Evolutionary conservation across 208 protist species (phyloP).

Genomic region (Acanthamoeba castellanii): DNA sequence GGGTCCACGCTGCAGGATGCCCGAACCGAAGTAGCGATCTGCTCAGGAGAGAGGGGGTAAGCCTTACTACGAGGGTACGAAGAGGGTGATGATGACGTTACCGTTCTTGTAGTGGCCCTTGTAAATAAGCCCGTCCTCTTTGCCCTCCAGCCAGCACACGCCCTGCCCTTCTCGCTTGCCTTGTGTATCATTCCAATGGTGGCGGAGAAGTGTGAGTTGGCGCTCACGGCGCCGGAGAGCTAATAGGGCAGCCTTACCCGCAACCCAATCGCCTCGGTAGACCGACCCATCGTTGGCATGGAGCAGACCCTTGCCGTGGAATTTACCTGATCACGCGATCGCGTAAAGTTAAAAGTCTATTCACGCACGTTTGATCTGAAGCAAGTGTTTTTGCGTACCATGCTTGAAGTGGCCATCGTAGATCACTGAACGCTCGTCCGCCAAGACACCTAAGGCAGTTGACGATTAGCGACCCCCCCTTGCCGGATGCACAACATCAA

Average conservation of each 20-base stretch:
- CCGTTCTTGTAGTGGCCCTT: background rate
- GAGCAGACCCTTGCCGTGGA: background rate
- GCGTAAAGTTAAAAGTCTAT: too few relatives aligned
- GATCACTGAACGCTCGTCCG: too few relatives aligned
- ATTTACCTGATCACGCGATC: background rate
- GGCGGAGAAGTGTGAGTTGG: background rate
- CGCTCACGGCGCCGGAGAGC: too few relatives aligned
- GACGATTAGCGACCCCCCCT: too few relatives aligned
- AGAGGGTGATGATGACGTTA: background rate
- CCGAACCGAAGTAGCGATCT: conserved; percentile 1
- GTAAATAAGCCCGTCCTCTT: background rate
- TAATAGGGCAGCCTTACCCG: background rate
- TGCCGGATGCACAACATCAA: background rate
- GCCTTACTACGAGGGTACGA: background rate
- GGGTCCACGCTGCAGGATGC: background rate
- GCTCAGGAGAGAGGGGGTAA: background rate
- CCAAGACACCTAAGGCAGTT: too few relatives aligned
- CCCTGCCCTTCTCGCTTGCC: conserved; percentile 12
- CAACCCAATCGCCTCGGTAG: conserved; percentile 1
- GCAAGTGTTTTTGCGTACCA: too few relatives aligned
- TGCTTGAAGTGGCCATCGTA: too few relatives aligned
- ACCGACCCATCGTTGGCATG: background rate
- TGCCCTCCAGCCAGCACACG: background rate
- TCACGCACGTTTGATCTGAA: too few relatives aligned
- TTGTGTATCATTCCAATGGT: background rate